Evolutionary conservation across 768 basidiomycete genomes (phyloP).

Genomic region (Pleurotus djamor): DNA sequence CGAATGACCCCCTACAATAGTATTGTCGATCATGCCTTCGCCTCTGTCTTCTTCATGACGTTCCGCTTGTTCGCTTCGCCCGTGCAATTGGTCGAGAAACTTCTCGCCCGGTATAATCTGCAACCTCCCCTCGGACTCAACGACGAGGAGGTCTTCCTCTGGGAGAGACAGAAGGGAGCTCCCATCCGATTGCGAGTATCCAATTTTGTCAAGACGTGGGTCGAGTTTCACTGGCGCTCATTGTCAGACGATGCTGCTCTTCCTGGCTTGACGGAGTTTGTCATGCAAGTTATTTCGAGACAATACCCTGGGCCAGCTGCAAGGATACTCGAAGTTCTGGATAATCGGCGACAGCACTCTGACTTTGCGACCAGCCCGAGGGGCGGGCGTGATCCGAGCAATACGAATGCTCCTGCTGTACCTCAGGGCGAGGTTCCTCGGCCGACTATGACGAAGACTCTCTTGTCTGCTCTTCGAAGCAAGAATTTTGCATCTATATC

Average conservation of each 20-base stretch:
- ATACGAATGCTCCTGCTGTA: conserved; percentile 59
- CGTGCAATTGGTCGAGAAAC: conserved; percentile 65
- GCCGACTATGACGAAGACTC: conserved; percentile 79
- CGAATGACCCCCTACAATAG: conserved; percentile 96
- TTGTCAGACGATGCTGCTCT: conserved; percentile 69
- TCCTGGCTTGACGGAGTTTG: conserved; percentile 55
- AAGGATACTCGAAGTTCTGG: conserved; percentile 69
- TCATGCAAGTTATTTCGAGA: conserved; percentile 53
- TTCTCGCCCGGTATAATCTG: conserved; percentile 84
- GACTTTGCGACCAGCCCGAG: conserved; percentile 51
- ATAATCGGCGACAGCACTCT: conserved; percentile 48
- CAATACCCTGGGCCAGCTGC: conserved; percentile 71
- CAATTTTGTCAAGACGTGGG: conserved; percentile 93
- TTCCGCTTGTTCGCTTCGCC: conserved; percentile 92
- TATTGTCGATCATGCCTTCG: conserved; percentile 84
- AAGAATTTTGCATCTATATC: conserved; percentile 60
- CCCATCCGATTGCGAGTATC: conserved; percentile 90
- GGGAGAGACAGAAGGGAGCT: conserved; percentile 86
- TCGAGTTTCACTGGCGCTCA: conserved; percentile 88
- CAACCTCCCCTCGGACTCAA: conserved; percentile 57
- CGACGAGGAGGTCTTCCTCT: conserved; percentile 61
- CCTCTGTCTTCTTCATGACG: conserved; percentile 90
- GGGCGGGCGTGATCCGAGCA: conserved; percentile 73
- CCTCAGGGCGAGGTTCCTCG: conserved; percentile 74
- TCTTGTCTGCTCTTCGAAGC: conserved; percentile 66